Evolutionary conservation across 768 basidiomycete species (phyloP).

Genomic region (Leccinum aurantiacum): DNA sequence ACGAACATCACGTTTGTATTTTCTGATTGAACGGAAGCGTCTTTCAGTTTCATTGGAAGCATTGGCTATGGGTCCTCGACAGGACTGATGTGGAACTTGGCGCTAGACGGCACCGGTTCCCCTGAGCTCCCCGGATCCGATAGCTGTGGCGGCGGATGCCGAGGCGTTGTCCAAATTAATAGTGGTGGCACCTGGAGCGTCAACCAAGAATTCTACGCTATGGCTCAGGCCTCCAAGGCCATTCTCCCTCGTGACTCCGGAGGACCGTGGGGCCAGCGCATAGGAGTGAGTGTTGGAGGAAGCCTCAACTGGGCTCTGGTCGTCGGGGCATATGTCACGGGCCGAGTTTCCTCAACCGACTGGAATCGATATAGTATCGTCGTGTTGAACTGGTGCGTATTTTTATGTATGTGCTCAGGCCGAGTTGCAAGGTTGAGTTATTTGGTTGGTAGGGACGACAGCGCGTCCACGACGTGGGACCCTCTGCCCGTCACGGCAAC

Average conservation of each 20-base stretch:
- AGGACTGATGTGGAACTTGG: conserved; percentile 77
- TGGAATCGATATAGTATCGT: conserved; percentile 69
- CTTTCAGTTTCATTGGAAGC: conserved; percentile 41
- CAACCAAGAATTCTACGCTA: conserved; percentile 77
- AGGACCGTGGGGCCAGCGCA: conserved; percentile 68
- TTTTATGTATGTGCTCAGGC: background rate
- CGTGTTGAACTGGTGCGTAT: conserved; percentile 62
- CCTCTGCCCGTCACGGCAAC: conserved; percentile 55
- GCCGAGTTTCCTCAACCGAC: conserved; percentile 50
- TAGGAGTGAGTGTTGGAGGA: conserved; percentile 63
- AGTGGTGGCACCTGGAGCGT: conserved; percentile 58
- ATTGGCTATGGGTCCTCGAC: conserved; percentile 34
- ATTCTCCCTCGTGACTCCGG: conserved; percentile 65
- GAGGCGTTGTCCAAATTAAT: conserved; percentile 66
- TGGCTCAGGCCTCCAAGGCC: conserved; percentile 76
- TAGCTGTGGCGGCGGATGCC: conserved; percentile 66
- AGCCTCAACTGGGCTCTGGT: conserved; percentile 53
- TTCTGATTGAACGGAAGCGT: conserved; percentile 19
- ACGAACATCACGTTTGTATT: conserved; percentile 15
- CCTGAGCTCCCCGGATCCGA: conserved; percentile 64
- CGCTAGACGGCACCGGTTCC: conserved; percentile 59
- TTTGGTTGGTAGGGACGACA: conserved; percentile 43
- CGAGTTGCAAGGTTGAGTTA: background rate
- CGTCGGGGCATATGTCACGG: conserved; percentile 68
- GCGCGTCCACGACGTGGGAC: conserved; percentile 49